Base-by-base conservation (phyloP, 306 rosid species). In the Citrullus colocynthis region DNA sequence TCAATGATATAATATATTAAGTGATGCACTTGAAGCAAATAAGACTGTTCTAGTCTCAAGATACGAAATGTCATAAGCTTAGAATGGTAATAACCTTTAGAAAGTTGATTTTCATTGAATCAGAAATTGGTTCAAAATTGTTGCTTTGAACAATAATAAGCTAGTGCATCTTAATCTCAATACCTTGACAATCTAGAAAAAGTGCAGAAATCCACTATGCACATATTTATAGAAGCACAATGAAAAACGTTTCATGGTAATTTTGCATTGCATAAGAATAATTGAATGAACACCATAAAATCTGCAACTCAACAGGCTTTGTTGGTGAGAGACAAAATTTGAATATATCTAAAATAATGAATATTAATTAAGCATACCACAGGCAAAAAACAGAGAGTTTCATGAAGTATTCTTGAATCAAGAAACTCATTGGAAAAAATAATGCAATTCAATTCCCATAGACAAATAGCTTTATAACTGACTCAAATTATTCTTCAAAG, bases 391-490 rank as follows among this genome's bases (percentile, higher is more conserved):
- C 48, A 58, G 85, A 64, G 78, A 79, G 80, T 52, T 63, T 57
- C 75, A 79, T 73, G 77, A 51, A 73, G 51, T 73, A 61, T 73
- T 73, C 44, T 73, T 73, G 39, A 55, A 58, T 78, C 79, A 65
- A 66, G 80, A 79, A 78, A 51, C 81, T 74, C 85, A 78, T 42
- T 56, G 79, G 54, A 82, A 84, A 70, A 15, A 73, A 73, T 73
- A 17, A 49, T 70, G 77, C 49, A 79, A 86, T 81, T 78, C 80
- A 78, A 86, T 84, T 81, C 75, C 76, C 81, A 78, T 20, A 65
- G 82, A 54, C 81, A 81, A 71, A 41, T 36, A 14, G 56, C 55
- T 44, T 75, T 75, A 74, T 45, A 83, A 75, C 49, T 51, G 78
- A 81, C 85, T 79, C 78, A 20, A 81, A 60, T 74, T 74, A 62